Evolutionary conservation across 495 filamentous ascomycete species (phyloP), one percentile per base, ranked within the genome.

Genomic region (Staphylotrichum longicolle): DNA sequence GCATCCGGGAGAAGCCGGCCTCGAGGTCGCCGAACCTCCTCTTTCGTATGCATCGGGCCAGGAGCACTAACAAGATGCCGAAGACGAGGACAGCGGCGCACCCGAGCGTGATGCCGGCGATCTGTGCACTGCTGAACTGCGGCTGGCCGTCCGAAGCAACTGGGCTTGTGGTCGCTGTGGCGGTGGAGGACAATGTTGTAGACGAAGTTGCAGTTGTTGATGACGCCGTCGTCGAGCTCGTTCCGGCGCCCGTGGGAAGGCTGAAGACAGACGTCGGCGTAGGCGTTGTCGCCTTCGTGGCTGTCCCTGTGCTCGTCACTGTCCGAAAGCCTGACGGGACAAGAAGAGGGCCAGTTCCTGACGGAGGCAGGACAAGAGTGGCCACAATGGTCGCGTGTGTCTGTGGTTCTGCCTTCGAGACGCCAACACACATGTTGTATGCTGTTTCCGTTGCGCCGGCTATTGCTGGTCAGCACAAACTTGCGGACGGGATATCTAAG

Each of bases 351-450:
- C 63, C 68, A 7, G 68, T 66, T 27, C 68, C 70, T 7, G 71
- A 48, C 12, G 54, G 66, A 20, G 67, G 67, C 39, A 75, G 54
- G 12, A 83, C 68, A 39, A 85, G 70, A 0, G 84, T 87, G 11
- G 86, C 85, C 7, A 82, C 83, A 27, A 89, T 82, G 8, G 81
- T 80, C 39, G 78, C 59, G 73, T 88, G 86, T 11, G 87, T 89
- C 63, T 80, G 80, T 9, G 79, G 71, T 20, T 84, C 67, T 40
- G 86, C 82, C 20, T 75, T 76, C 11, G 72, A 54, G 27, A 86
- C 72, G 2, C 76, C 77, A 48, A 75, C 72, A 63, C 88, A 91
- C 70, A 90, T 86, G 53, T 74, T 69, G 65, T 84, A 85, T 15
- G 80, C 83, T 44, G 74, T 75, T 7, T 68, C 65, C 9, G 64